Percentiles rank a stretch among this genome's conserved stretches.
Evolutionary conservation across 1,284 basidiomycete genomes (phyloP).

Genomic region (Moesziomyces globuligerus): DNA sequence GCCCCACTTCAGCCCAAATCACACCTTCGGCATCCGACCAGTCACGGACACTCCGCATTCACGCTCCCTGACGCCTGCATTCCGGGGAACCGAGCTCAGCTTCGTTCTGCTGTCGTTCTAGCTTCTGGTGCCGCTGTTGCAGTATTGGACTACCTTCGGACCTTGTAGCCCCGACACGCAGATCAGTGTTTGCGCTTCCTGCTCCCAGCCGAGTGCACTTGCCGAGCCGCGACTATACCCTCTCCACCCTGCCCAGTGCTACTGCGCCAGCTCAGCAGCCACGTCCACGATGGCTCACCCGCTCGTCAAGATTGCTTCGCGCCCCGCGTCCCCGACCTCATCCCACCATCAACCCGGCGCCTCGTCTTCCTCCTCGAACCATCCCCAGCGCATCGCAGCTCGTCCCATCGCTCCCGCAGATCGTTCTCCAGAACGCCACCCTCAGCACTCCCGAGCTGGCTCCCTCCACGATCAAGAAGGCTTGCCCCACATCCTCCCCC

Average conservation of each 20-base stretch:
- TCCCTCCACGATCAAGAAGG: constrained; percentile 27
- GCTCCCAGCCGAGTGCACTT: neutral
- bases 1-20: neutral
- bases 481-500: constrained; percentile 23
- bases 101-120: too few relatives aligned
- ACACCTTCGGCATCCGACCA: neutral
- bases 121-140: too few relatives aligned
- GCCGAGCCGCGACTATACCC: constrained; percentile 1
- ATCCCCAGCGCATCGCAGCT: constrained; percentile 35
- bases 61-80: too few relatives aligned
- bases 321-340: constrained; percentile 31
- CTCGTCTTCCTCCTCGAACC: constrained; percentile 4
- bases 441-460: constrained; percentile 25
- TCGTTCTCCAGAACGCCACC: constrained; percentile 36
- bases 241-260: neutral
- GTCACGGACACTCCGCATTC: neutral
- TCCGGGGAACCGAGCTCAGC: too few relatives aligned
- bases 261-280: neutral
- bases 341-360: constrained; percentile 18
- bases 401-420: constrained; percentile 34
- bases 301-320: constrained; percentile 41
- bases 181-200: neutral
- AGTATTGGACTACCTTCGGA: too few relatives aligned
- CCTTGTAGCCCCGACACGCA: neutral
- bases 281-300: constrained; percentile 21